Base-by-base conservation (phyloP, 1,139 yeast genomes). In the Debaryomyces psychrophilus region DNA sequence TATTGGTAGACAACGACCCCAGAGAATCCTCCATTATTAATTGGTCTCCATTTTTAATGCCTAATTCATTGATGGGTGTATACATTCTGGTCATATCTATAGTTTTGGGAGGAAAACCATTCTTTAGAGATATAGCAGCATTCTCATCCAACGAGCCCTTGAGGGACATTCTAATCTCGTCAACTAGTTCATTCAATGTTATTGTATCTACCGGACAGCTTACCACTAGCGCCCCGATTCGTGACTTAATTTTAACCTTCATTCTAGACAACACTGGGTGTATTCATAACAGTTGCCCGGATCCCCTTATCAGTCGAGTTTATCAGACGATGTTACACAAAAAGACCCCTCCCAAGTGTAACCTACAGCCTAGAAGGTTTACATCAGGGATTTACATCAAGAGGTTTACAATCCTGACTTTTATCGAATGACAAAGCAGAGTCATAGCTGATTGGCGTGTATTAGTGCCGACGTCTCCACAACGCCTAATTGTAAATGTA, bases 81-180 rank as follows among this genome's bases (percentile, higher is more conserved):
- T 50, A 49, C 1, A 46, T 37, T 35, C 60, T 60, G 0, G 50
- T 39, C 12, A 76, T 47, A 17, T 67, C 69, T 2, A 85, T 51
- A 2, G 67, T 52, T 51, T 69, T 74, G 0, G 88, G 88, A 2
- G 92, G 92, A 53, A 79, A 85, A 8, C 90, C 92, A 25, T 58
- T 64, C 50, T 77, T 76, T 42, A 84, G 62, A 17, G 57, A 41
- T 2, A 43, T 27, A 1, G 62, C 49, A 2, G 46, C 35, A 14
- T 49, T 44, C 7, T 49, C 50, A 4, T 53, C 52, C 40, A 62
- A 54, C 37, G 60, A 47, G 12, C 54, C 50, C 12, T 14, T 23
- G 31, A 54, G 50, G 0, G 26, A 41, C 8, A 5, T 15, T 31
- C 54, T 47, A 4, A 66, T 43, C 25, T 53, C 57, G 2, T 45